Percentiles rank a stretch among this genome's conserved stretches.
Evolutionary conservation across 2,329 filamentous ascomycete species (phyloP).

Genomic region (Zymoseptoria tritici): DNA sequence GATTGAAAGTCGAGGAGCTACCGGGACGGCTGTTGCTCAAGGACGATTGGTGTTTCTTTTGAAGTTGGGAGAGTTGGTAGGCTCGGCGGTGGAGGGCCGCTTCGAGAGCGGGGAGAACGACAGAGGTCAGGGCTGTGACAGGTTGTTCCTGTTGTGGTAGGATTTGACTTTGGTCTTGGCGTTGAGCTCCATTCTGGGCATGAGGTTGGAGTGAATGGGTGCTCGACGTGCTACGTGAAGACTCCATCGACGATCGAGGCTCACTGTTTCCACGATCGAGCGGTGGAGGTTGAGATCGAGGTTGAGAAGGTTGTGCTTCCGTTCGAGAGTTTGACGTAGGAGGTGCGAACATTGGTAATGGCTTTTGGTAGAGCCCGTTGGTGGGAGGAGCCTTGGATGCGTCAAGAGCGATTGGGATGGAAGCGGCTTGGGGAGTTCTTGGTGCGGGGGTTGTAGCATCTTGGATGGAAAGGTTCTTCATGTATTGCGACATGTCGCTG

Average conservation of each 20-base stretch:
- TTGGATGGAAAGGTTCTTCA: constrained; percentile 28
- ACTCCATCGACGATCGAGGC: constrained; percentile 9
- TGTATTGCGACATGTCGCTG: constrained; percentile 35
- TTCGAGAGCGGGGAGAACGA: constrained; percentile 87
- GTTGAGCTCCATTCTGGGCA: not conserved
- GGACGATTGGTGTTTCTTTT: constrained; percentile 29
- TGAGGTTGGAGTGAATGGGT: constrained; percentile 2
- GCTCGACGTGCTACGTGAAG: constrained; percentile 7
- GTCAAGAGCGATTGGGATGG: constrained; percentile 3
- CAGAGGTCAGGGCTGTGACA: constrained; percentile 78
- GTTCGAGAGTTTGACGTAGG: constrained; percentile 5
- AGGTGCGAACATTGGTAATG: constrained; percentile 25
- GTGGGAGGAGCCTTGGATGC: constrained; percentile 11
- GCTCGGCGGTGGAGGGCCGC: constrained; percentile 76
- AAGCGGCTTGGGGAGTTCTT: constrained; percentile 10
- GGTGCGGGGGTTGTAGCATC: constrained; percentile 27
- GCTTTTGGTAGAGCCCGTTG: constrained; percentile 28
- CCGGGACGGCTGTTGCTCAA: not conserved
- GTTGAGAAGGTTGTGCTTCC: constrained; percentile 1
- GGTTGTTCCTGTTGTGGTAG: constrained; percentile 38
- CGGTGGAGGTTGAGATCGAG: constrained; percentile 1
- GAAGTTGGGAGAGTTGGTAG: constrained; percentile 52
- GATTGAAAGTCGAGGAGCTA: constrained; percentile 31
- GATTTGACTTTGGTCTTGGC: not conserved
- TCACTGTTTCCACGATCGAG: constrained; percentile 1